Base-by-base conservation (phyloP, 148 eudicot species). In the Silene uniflora region DNA sequence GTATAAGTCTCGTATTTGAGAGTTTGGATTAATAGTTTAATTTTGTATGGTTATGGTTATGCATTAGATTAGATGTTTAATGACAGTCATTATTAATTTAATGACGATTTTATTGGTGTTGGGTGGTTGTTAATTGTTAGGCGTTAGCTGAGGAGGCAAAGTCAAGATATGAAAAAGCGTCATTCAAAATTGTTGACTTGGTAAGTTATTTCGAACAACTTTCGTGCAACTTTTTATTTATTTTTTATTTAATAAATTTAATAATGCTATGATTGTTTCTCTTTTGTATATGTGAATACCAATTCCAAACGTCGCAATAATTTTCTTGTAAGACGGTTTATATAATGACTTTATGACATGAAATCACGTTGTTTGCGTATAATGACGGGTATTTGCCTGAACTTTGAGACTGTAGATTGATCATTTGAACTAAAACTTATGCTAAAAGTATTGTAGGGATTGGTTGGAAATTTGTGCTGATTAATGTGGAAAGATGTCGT, bases 111-210 rank as follows among this genome's bases (percentile, higher is more conserved):
- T 29, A 18, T 67, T 73, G 62, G 39, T 62, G 55, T 25, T 16
- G 17, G 27, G 25, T 65, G 75, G 73, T 75, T 76, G 76, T 79
- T 79, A 83, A 69, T 77, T 82, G 81, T 68, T 76, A 93, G 97
- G 97, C 97, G 66, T 84, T 93, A 60, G 91, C 80, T 54, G 98
- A 93, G 78, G 98, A 93, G 82, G 97, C 89, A 10, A 94, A 89
- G 80, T 89, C 88, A n/a, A 87, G 97, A 87, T 94, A 94, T 72
- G 96, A 94, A 72, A 91, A 92, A 83, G 98, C 97, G 16, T 77
- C 75, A 25, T 87, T 94, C 74, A 95, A 83, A 89, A 84, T 86
- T 7, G 76, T 95, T 79, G 99, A 95, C 85, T 75, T 95, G 92
- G 99, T 95, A 78, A 78, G 89, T 59, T 54, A 12, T 61, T 9